Evolutionary conservation across 495 filamentous ascomycete genomes (phyloP).

Genomic region (Hyaloscypha hepaticicola): DNA sequence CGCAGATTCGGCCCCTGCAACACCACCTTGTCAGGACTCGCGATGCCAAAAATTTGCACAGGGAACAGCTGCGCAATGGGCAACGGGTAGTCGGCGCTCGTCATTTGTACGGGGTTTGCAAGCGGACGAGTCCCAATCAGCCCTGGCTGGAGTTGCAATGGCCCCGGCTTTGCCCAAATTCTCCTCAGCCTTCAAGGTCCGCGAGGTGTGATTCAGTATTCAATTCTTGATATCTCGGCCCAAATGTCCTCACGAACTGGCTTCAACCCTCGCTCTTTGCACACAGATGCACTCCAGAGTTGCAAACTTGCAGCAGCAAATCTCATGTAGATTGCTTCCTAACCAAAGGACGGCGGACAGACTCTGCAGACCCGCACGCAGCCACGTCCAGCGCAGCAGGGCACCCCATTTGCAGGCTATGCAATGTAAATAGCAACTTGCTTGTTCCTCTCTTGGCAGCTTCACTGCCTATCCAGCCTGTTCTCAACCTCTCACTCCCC

Average conservation of each 20-base stretch:
- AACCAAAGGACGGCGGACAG: not conserved
- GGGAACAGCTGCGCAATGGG: not conserved
- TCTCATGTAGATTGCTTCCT: not conserved
- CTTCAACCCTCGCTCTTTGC: not conserved
- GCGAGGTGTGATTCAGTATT: too few relatives aligned
- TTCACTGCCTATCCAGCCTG: constrained; percentile 8
- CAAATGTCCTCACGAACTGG: too few relatives aligned
- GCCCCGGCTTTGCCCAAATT: not conserved
- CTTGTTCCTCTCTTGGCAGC: constrained; percentile 3
- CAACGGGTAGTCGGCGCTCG: not conserved
- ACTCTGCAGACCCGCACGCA: not conserved
- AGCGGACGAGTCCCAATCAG: not conserved
- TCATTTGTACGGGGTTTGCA: not conserved
- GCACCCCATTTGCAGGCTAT: constrained; percentile 15
- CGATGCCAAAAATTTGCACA: not conserved
- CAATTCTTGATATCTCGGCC: not conserved
- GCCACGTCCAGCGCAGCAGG: constrained; percentile 6
- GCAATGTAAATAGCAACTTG: constrained; percentile 17
- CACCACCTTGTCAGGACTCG: not conserved
- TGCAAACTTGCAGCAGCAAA: not conserved
- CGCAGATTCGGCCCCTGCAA: constrained; percentile 12
- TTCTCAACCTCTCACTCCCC: too few relatives aligned
- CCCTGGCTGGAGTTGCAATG: not conserved
- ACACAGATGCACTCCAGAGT: not conserved
- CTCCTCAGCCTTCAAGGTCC: not conserved